Conservation (phyloP, 1,139 yeast genomes). For the Nadsonia commutata region DNA sequence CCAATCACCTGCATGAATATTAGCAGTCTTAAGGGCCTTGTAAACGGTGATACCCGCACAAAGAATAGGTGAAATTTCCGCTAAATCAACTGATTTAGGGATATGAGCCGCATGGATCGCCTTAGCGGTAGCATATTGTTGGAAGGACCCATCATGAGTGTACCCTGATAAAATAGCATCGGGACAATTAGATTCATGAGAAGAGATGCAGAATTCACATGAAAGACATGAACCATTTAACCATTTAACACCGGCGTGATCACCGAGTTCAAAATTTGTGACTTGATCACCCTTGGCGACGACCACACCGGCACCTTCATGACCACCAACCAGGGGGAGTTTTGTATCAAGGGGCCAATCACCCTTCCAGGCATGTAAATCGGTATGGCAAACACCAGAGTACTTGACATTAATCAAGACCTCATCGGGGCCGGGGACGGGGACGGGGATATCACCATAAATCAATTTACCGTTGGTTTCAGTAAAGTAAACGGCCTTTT, state of each 20-base stretch:
- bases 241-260: constrained; percentile 62
- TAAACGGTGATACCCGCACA: constrained; percentile 81
- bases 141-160: constrained; percentile 74
- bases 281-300: constrained; percentile 60
- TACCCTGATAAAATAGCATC: constrained; percentile 60
- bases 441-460: constrained; percentile 27
- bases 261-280: constrained; percentile 59
- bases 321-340: constrained; percentile 69
- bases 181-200: constrained; percentile 57
- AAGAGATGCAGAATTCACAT: constrained; percentile 59
- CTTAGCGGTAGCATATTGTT: constrained; percentile 74
- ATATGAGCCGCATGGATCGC: constrained; percentile 75
- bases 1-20: constrained; percentile 58
- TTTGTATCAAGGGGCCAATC: constrained; percentile 22
- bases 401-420: constrained; percentile 35
- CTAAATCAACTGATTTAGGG: constrained; percentile 56
- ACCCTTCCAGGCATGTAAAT: constrained; percentile 31
- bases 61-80: constrained; percentile 55
- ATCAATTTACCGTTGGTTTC: constrained; percentile 42
- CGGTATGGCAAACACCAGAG: constrained; percentile 40
- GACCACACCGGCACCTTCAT: constrained; percentile 79
- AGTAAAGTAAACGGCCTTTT: constrained; percentile 45
- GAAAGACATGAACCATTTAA: constrained; percentile 57
- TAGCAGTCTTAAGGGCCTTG: constrained; percentile 65
- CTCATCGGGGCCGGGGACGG: constrained; percentile 25